A percentile compares a stretch with the other conserved stretches of the same genome.
Evolutionary conservation across 805 yeast genomes (phyloP).

Genomic region (Tetrapisispora phaffii): DNA sequence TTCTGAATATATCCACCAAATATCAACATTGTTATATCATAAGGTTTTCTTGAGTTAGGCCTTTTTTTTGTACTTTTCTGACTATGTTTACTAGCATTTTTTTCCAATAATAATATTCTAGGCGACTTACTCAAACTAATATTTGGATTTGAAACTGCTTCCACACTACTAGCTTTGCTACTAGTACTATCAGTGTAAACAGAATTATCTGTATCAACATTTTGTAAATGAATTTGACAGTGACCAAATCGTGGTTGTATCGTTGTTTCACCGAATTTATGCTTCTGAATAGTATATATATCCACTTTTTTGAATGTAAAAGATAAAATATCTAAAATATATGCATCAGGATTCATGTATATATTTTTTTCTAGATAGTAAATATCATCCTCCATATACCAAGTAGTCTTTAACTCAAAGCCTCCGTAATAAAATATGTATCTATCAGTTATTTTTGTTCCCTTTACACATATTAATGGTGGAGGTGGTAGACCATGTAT

Average conservation of each 20-base stretch:
- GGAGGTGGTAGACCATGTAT: slow-evolving; percentile 39
- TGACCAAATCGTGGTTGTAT: slow-evolving; percentile 35
- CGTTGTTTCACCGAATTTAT: slow-evolving; percentile 20
- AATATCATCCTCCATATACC: slow-evolving; percentile 25
- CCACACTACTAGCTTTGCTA: background rate
- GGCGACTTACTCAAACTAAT: background rate
- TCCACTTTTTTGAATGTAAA: slow-evolving; percentile 42
- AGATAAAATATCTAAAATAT: slow-evolving; percentile 46
- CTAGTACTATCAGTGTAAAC: background rate
- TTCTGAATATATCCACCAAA: slow-evolving; percentile 41
- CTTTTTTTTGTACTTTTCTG: background rate
- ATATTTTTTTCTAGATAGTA: slow-evolving; percentile 35
- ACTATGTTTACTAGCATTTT: background rate
- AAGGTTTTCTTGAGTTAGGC: background rate
- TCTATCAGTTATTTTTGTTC: slow-evolving; percentile 40
- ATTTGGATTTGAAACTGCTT: background rate
- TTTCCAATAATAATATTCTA: background rate
- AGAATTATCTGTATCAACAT: background rate
- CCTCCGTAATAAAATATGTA: slow-evolving; percentile 66
- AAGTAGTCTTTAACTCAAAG: slow-evolving; percentile 36
- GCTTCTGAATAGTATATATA: slow-evolving; percentile 27
- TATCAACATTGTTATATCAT: slow-evolving; percentile 16
- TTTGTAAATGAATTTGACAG: slow-evolving; percentile 22
- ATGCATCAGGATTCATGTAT: slow-evolving; percentile 42
- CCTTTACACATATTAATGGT: slow-evolving; percentile 39